phyloP scores from a whole-genome alignment of 177 flowering plant genomes.

The Tripterygium wilfordii region DNA sequence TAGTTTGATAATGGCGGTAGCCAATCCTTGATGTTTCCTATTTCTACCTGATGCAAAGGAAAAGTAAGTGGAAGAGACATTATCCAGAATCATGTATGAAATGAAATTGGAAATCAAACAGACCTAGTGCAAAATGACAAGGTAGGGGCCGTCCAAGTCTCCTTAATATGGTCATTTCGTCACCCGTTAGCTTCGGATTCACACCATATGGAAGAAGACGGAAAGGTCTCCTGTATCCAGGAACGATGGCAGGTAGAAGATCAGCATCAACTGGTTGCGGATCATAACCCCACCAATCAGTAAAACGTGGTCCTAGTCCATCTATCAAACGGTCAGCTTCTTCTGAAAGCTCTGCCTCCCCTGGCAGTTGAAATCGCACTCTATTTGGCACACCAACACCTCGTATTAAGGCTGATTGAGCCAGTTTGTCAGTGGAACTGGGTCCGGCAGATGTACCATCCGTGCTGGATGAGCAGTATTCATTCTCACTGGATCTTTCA shows the following conservation, averaged over 20 bases:
- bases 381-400: conserved; percentile 79
- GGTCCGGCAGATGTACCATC: conserved; percentile 19
- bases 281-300: conserved; percentile 96
- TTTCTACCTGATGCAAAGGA: conserved; percentile 63
- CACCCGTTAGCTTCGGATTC: conserved; percentile 68
- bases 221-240: conserved; percentile 79
- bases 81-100: not conserved
- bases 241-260: conserved; percentile 78
- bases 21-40: conserved; percentile 87
- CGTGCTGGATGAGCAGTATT: conserved; percentile 11
- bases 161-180: conserved; percentile 84
- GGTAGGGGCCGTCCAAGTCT: conserved; percentile 85
- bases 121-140: conserved; percentile 89
- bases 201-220: conserved; percentile 96
- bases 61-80: conserved; percentile 1
- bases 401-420: conserved; percentile 33
- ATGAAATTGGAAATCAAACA: conserved; percentile 13
- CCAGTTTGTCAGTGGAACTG: conserved; percentile 12
- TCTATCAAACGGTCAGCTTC: conserved; percentile 77
- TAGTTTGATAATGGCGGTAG: conserved; percentile 77
- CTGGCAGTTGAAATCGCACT: conserved; percentile 77
- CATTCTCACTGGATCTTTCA: conserved; percentile 12
- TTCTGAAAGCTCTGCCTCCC: conserved; percentile 69
- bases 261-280: conserved; percentile 97
- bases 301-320: conserved; percentile 91